Evolutionary conservation across 208 protist species (phyloP).

Genomic region (Crithidia brevicula): DNA sequence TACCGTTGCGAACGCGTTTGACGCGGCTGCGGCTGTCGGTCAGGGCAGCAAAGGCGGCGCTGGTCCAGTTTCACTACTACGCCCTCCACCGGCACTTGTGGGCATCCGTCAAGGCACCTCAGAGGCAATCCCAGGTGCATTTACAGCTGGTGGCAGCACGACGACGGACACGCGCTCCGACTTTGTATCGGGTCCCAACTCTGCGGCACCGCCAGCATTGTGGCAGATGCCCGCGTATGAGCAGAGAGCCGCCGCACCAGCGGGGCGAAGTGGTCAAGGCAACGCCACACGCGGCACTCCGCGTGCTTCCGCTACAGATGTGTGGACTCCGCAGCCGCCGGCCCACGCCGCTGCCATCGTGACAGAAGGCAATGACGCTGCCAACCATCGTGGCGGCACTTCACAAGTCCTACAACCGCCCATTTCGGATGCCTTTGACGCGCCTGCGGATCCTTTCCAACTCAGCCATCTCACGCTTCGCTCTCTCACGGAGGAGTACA

Average conservation of each 20-base stretch:
- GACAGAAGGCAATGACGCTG: neutral
- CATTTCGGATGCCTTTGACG: no score
- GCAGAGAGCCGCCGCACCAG: neutral
- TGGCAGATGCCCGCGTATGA: neutral
- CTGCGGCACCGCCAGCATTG: neutral
- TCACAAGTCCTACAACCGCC: neutral
- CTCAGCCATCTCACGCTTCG: conserved; percentile 23
- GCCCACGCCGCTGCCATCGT: neutral
- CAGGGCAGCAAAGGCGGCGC: neutral
- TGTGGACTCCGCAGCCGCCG: neutral
- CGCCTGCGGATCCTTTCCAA: neutral
- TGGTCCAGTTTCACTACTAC: neutral
- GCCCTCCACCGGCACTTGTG: neutral
- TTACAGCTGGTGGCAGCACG: neutral
- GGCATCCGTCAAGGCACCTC: neutral
- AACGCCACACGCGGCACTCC: neutral
- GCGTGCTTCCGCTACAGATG: neutral
- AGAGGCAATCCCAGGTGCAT: neutral
- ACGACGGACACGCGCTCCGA: neutral
- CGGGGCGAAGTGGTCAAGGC: neutral
- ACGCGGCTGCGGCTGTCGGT: neutral
- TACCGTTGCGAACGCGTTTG: neutral
- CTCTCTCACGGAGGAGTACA: conserved; percentile 34
- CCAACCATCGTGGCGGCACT: neutral
- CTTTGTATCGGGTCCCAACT: no score